Conservation (phyloP, 768 basidiomycete species). For the Pleurotus giganteus region DNA sequence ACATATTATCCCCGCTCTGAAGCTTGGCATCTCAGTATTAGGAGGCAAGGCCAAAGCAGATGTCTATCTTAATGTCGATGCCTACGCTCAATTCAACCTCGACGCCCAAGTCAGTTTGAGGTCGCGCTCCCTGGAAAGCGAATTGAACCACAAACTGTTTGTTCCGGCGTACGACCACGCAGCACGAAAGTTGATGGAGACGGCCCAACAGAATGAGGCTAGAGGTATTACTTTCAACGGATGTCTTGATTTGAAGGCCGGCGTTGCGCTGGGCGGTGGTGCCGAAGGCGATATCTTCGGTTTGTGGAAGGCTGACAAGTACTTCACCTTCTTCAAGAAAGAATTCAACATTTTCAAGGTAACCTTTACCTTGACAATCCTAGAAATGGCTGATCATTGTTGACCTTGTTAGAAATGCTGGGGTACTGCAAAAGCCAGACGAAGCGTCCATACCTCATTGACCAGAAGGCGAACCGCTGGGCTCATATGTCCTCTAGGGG, state of each 20-base stretch:
- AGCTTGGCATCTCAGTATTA: slow-evolving; percentile 24
- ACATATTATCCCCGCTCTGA: slow-evolving; percentile 28
- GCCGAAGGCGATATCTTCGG: slow-evolving; percentile 18
- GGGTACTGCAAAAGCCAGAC: slow-evolving; percentile 2
- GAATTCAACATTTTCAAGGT: slow-evolving; percentile 19
- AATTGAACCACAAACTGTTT: background rate
- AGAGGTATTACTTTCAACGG: slow-evolving; percentile 14
- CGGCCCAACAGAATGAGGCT: background rate
- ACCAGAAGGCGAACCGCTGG: slow-evolving; percentile 2
- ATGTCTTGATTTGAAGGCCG: slow-evolving; percentile 15
- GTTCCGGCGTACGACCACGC: slow-evolving; percentile 7
- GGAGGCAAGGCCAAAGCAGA: slow-evolving; percentile 16
- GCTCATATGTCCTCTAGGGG: background rate
- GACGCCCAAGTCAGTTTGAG: slow-evolving; percentile 8
- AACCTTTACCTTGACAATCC: background rate
- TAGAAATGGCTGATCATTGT: background rate
- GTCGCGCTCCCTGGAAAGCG: background rate
- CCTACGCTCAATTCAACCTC: slow-evolving; percentile 22
- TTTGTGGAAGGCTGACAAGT: slow-evolving; percentile 13
- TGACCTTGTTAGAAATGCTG: slow-evolving; percentile 1
- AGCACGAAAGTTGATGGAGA: background rate
- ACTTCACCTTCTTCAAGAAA: slow-evolving; percentile 16
- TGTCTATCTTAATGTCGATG: slow-evolving; percentile 22
- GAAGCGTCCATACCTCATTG: background rate
- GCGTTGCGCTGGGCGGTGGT: slow-evolving; percentile 16